Conservation (phyloP, 2,329 filamentous ascomycete species). For the Exophiala xenobiotica region DNA sequence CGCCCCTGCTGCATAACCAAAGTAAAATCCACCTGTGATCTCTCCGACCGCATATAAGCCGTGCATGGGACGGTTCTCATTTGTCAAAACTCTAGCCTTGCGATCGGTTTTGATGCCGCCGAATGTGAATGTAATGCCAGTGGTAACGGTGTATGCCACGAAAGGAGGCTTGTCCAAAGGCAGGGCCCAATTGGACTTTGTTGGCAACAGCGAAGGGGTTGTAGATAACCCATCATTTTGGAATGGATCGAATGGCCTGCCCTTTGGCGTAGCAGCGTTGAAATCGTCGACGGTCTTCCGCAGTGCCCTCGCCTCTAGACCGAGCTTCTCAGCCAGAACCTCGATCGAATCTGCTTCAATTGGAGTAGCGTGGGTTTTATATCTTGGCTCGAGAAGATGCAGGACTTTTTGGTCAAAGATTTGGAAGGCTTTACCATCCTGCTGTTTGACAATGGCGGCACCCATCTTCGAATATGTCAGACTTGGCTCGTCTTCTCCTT, state of each 20-base stretch:
- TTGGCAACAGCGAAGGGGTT: slow-evolving; percentile 52
- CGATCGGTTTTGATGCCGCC: slow-evolving; percentile 60
- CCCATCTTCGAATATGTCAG: slow-evolving; percentile 5
- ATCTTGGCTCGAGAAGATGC: slow-evolving; percentile 57
- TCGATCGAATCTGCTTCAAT: background rate
- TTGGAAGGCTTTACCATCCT: slow-evolving; percentile 1
- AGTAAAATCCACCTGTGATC: slow-evolving; percentile 64
- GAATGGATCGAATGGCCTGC: slow-evolving; percentile 55
- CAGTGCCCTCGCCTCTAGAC: background rate
- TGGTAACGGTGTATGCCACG: slow-evolving; percentile 58
- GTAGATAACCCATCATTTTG: slow-evolving; percentile 62
- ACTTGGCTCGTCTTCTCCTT: background rate
- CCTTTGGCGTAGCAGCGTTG: slow-evolving; percentile 54
- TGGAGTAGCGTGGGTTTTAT: slow-evolving; percentile 52
- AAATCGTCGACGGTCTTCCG: slow-evolving; percentile 54
- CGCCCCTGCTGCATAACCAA: slow-evolving; percentile 63
- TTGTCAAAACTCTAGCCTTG: slow-evolving; percentile 44
- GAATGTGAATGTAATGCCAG: slow-evolving; percentile 63
- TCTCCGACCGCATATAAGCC: slow-evolving; percentile 63
- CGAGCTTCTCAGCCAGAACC: background rate
- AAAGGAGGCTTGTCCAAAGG: slow-evolving; percentile 58
- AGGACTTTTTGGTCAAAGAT: slow-evolving; percentile 39
- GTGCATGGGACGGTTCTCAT: slow-evolving; percentile 37
- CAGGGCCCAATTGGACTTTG: slow-evolving; percentile 66
- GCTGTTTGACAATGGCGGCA: background rate